Conservation (phyloP, 2,329 filamentous ascomycete species). For the Fusarium redolens region DNA sequence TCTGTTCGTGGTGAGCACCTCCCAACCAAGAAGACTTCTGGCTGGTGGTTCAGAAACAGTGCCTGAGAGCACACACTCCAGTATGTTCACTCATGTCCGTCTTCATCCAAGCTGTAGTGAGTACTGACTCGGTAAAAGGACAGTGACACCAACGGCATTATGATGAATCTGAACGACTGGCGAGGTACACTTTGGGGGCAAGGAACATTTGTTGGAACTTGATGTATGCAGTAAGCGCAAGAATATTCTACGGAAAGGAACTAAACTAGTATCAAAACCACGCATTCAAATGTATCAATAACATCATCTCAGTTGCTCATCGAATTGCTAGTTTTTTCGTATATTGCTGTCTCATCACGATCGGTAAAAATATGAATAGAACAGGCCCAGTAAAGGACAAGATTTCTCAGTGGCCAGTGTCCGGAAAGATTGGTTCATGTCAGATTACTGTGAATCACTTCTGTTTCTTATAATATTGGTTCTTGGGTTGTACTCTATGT, state of each 20-base stretch:
- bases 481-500: not conserved
- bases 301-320: not conserved
- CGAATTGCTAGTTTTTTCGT: not conserved
- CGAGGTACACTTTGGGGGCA: not conserved
- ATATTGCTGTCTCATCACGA: not conserved
- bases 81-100: not conserved
- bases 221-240: not conserved
- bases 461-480: not conserved
- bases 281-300: not conserved
- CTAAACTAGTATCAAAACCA: not conserved
- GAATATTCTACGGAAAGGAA: not conserved
- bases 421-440: not conserved
- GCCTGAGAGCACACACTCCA: not conserved
- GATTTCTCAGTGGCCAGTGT: not conserved
- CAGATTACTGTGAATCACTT: not conserved
- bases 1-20: conserved; percentile 37
- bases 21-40: conserved; percentile 13
- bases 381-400: not conserved
- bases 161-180: not conserved
- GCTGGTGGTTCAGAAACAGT: conserved; percentile 36
- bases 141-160: not conserved
- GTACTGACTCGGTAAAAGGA: not conserved
- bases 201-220: conserved; percentile 5
- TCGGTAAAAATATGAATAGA: not conserved
- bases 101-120: not conserved